These are phyloP conservation scores for Yamadazyma atmosphaerica DNA, from an alignment of 1,139 yeast genomes.

Conservation along the genomic window DNA sequence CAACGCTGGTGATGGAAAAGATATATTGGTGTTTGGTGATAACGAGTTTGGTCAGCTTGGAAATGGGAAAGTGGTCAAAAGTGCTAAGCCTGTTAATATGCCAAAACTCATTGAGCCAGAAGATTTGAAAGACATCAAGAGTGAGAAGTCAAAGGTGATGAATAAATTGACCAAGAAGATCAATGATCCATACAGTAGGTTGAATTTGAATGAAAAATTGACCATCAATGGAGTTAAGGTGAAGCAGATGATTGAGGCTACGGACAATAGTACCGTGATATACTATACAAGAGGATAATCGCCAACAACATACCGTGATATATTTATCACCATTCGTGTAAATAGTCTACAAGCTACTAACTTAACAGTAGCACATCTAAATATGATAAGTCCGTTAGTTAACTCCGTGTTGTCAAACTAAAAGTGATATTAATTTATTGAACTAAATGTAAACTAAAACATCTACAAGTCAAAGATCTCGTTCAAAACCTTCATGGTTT, in stretches of 20 bases:
- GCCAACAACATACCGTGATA: too few relatives aligned
- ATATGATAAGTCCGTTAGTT: too few relatives aligned
- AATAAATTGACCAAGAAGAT: conserved; percentile 28
- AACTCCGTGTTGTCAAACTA: too few relatives aligned
- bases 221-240: conserved; percentile 24
- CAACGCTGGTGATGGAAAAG: conserved; percentile 45
- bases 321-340: too few relatives aligned
- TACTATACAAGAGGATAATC: conserved; percentile 42
- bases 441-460: too few relatives aligned
- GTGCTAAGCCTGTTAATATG: conserved; percentile 53
- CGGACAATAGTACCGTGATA: conserved; percentile 62
- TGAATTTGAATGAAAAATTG: conserved; percentile 40
- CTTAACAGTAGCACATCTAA: too few relatives aligned
- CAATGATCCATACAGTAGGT: conserved; percentile 41
- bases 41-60: conserved; percentile 84
- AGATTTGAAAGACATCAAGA: conserved; percentile 23
- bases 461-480: conserved; percentile 62
- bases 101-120: conserved; percentile 62
- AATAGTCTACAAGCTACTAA: too few relatives aligned
- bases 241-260: conserved; percentile 64
- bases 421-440: not conserved
- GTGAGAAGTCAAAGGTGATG: conserved; percentile 11
- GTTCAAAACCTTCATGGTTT: conserved; percentile 81
- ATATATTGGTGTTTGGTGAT: conserved; percentile 80
- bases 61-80: conserved; percentile 68